Evolutionary conservation across 2,329 filamentous ascomycete genomes (phyloP), one percentile per base, ranked within the genome.

Genomic region (Pseudogymnoascus sp.): DNA sequence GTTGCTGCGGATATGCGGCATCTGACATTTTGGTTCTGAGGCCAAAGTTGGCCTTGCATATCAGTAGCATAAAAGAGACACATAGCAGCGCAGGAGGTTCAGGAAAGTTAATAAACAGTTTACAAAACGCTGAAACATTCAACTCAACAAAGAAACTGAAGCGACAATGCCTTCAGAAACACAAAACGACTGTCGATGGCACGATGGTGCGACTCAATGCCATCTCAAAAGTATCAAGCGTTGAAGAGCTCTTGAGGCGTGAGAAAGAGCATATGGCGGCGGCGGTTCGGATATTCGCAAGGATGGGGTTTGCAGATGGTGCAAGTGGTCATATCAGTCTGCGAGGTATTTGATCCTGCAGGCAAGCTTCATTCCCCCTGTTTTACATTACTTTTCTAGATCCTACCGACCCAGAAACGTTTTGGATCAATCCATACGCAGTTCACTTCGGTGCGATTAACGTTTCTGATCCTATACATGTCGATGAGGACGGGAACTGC

Each of bases 381-480:
- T n/a, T n/a, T n/a, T n/a, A n/a, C n/a, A n/a, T n/a, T n/a, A n/a
- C n/a, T n/a, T n/a, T n/a, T n/a, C n/a, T n/a, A n/a, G 71, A 74
- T 65, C 72, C 69, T 64, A 78, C 72, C 50, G 58, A 73, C 57
- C 71, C 68, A 15, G 72, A 75, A 64, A 70, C 74, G 62, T 74
- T 75, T 62, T 75, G 72, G 41, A 83, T 88, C 4, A 88, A 88
- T 66, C 85, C 85, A 0, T 85, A 87, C 61, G 84, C 84, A 9
- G 78, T 83, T 1, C 78, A 82, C 2, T 88, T 86, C 73, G 81
- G 80, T 5, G 74, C 84, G 60, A 83, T 88, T 60, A 84, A 81
- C 57, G 78, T 79, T 0, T 85, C 82, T 0, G 84, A 89, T 64
- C 76, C 89, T 10, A 87, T 89, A 60, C 81, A 81, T 13, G 85